Percentiles rank a stretch among this genome's conserved stretches.
Conservation (phyloP, 129 eudicot species). For the Tagetes erecta region DNA sequence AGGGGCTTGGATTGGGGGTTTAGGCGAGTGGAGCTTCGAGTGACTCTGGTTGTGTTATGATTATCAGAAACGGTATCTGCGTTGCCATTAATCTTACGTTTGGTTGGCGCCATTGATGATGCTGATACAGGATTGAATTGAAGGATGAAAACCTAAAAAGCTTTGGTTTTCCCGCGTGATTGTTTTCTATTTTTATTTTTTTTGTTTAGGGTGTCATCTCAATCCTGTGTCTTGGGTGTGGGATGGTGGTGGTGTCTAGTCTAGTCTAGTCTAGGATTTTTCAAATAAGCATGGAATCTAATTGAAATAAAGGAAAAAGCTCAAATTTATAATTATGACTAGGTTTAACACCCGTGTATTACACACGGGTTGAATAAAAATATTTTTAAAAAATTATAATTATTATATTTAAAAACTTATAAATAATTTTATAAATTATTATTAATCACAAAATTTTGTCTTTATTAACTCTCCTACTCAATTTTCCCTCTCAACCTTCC, state of each 20-base stretch:
- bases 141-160: not conserved
- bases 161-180: constrained; percentile 11
- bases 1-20: not conserved
- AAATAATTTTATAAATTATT: too few species aligned
- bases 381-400: too few species aligned
- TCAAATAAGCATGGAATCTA: not conserved
- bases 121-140: not conserved
- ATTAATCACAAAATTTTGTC: too few species aligned
- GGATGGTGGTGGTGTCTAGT: not conserved
- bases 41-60: constrained; percentile 28
- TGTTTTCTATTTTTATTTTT: not conserved
- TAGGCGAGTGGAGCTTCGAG: constrained; percentile 42
- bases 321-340: too few species aligned
- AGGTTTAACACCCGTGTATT: too few species aligned
- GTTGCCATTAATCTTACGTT: constrained; percentile 21
- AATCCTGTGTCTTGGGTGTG: not conserved
- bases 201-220: not conserved
- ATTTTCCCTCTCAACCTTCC: too few species aligned
- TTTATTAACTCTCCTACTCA: too few species aligned
- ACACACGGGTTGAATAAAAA: too few species aligned
- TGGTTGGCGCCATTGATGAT: constrained; percentile 13
- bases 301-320: not conserved
- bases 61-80: not conserved
- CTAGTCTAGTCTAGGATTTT: not conserved
- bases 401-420: too few species aligned